phyloP scores from a whole-genome alignment of 257 asterid species.

The Penstemon davidsonii region DNA sequence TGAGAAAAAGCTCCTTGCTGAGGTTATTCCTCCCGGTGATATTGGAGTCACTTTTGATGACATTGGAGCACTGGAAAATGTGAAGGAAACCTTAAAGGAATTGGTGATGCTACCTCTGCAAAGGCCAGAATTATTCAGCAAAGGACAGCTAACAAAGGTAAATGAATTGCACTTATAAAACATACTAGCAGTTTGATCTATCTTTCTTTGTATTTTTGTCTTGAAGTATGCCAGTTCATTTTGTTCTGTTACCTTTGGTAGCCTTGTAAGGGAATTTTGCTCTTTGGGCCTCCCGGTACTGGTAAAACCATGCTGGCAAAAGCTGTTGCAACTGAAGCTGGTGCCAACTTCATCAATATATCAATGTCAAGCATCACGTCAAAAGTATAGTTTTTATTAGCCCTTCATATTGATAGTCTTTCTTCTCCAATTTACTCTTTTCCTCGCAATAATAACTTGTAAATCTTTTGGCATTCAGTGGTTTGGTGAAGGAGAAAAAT shows the following conservation, averaged over 20 bases:
- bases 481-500: constrained; percentile 94
- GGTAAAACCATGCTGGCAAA: constrained; percentile 95
- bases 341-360: constrained; percentile 86
- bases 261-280: constrained; percentile 96
- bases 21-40: constrained; percentile 84
- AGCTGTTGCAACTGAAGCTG: constrained; percentile 95
- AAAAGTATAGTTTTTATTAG: constrained; percentile 44
- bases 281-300: constrained; percentile 92
- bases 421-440: constrained; percentile 17
- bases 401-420: constrained; percentile 14
- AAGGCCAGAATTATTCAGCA: constrained; percentile 84
- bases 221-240: constrained; percentile 6
- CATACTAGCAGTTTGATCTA: constrained; percentile 15
- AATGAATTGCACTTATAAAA: constrained; percentile 16
- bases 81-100: constrained; percentile 88
- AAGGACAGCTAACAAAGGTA: constrained; percentile 90
- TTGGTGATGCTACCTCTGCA: constrained; percentile 91
- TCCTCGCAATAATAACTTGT: neutral
- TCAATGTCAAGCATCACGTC: constrained; percentile 94
- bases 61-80: constrained; percentile 87
- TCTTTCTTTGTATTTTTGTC: constrained; percentile 12
- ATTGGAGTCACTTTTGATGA: constrained; percentile 87
- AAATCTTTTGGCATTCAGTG: constrained; percentile 46
- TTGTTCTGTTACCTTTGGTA: constrained; percentile 37
- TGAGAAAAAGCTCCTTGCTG: constrained; percentile 80